Conservation (phyloP, 495 filamentous ascomycete species). For the Penicillium paradoxum region DNA sequence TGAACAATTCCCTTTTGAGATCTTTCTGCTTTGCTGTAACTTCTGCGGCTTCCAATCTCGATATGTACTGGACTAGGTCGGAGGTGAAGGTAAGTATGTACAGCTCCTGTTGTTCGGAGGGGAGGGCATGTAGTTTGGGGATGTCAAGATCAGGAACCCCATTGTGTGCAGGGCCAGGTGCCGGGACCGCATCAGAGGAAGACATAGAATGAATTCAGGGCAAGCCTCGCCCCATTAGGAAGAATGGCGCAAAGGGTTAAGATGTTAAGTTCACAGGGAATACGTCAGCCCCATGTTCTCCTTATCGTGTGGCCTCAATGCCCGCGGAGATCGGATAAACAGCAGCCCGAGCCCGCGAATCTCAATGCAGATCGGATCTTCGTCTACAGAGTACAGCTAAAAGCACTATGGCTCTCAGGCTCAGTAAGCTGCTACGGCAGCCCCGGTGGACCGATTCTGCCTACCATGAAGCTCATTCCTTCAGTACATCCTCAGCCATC, state of each 20-base stretch:
- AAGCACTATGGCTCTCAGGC: conserved; percentile 16
- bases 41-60: conserved; percentile 64
- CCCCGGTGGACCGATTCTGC: not conserved
- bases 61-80: conserved; percentile 75
- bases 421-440: conserved; percentile 13
- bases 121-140: conserved; percentile 78
- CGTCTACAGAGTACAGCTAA: not conserved
- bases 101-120: conserved; percentile 93
- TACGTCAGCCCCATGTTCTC: conserved; percentile 12
- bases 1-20: conserved; percentile 84
- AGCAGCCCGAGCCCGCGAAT: conserved; percentile 23
- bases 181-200: conserved; percentile 30
- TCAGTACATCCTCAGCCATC: conserved; percentile 46
- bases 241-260: not conserved
- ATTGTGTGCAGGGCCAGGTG: conserved; percentile 29
- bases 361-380: conserved; percentile 9
- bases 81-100: conserved; percentile 87
- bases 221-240: conserved; percentile 23
- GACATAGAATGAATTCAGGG: conserved; percentile 34
- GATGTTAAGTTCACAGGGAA: not conserved
- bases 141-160: conserved; percentile 68
- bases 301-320: conserved; percentile 29
- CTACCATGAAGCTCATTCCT: conserved; percentile 31
- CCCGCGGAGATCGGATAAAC: conserved; percentile 36
- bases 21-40: conserved; percentile 82